Base-by-base conservation (phyloP, 1,284 basidiomycete species). In the Peniophora sp. region DNA sequence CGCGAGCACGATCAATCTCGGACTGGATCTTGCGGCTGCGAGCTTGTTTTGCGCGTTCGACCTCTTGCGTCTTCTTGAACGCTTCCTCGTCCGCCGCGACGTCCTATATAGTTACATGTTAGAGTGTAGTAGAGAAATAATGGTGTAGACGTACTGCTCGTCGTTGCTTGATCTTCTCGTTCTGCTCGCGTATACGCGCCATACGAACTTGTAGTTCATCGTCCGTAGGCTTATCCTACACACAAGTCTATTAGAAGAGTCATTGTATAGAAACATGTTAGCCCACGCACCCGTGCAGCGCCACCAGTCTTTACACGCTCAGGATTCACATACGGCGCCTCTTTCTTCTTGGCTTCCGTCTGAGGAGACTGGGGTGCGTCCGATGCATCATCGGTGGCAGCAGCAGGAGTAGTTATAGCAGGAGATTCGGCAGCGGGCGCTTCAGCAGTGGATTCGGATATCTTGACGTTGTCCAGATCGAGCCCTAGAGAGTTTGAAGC, bases 291-390 rank as follows among this genome's bases (percentile, higher is more conserved):
- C 61, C 84, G 74, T 58, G 84, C 82, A 36, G 72, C 58, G n/a
- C 86, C 86, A 12, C 87, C 86, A 10, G 87, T 89, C 69, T 78
- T 86, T 67, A 89, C 81, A 61, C 87, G 82, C 60, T 88, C 83
- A 12, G 74, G 79, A 62, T 89, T 88, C 44, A 85, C 71, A 70
- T 89, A 90, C 3, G 83, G 83, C 50, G 61, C 64, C 58, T 67
- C 65, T 56, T 65, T 65, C 52, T 65, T 61, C 54, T 59, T 61
- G 32, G 54, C 27, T 12, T 32, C 27, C 27, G 27, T 32, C 27
- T 32, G 27, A 5, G 27, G 27, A 5, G 27, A 6, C 27, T 5
- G 6, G 12, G 27, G 27, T 12, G 38, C 11, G 17, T 49, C 22
- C 36, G 47, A 39, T 12, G 12, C 23, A 22, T 36, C 22, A 11